Evolutionary conservation across 768 basidiomycete genomes (phyloP).

Genomic region (Suillus subalutaceus): DNA sequence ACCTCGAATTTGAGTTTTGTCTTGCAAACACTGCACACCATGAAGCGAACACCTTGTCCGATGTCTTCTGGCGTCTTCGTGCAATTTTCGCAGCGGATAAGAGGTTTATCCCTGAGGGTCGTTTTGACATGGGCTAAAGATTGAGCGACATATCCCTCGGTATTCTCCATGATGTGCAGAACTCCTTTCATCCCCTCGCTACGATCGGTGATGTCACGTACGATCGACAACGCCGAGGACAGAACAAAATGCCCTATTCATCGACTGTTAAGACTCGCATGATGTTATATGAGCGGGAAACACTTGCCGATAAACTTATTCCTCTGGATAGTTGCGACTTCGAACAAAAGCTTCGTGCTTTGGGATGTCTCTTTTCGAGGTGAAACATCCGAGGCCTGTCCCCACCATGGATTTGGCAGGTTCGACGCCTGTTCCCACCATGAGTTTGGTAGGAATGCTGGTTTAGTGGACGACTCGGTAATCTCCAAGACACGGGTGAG

Average conservation of each 20-base stretch:
- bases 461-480: not conserved
- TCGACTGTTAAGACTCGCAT: not conserved
- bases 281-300: not conserved
- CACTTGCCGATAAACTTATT: conserved; percentile 23
- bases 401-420: conserved; percentile 17
- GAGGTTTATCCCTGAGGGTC: conserved; percentile 16
- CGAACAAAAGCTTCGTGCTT: conserved; percentile 10
- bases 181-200: conserved; percentile 4
- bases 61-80: conserved; percentile 20
- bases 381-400: conserved; percentile 13
- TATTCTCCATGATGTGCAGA: conserved; percentile 5
- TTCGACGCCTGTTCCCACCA: conserved; percentile 13
- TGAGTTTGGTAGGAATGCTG: conserved; percentile 3
- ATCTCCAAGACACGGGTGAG: conserved; percentile 6
- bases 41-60: conserved; percentile 18
- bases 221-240: conserved; percentile 7
- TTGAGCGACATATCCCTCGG: not conserved
- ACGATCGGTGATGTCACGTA: not conserved
- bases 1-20: conserved; percentile 19
- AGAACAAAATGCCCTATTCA: conserved; percentile 14
- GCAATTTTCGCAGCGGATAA: conserved; percentile 24
- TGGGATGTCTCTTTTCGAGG: not conserved
- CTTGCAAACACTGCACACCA: conserved; percentile 26
- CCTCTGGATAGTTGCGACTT: conserved; percentile 16
- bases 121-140: not conserved